Conservation (phyloP, 345 rosid genomes). For the Carallia brachiata region DNA sequence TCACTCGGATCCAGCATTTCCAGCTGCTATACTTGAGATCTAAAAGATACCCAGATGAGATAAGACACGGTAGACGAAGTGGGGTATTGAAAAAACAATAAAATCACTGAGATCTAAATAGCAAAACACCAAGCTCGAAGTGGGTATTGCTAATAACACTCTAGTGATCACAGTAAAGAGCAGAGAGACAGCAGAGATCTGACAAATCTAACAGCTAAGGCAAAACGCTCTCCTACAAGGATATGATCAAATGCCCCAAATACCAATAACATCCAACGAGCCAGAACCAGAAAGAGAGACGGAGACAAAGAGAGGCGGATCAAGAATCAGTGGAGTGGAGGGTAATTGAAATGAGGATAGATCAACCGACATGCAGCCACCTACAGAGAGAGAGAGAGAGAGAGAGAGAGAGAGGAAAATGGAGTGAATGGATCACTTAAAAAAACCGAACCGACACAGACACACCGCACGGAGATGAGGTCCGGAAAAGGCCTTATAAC, state of each 20-base stretch:
- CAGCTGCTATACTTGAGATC: conserved; percentile 15
- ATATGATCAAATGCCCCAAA: too few species aligned
- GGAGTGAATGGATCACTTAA: not conserved
- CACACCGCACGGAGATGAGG: conserved; percentile 3
- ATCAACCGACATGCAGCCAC: not conserved
- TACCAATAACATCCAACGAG: not conserved
- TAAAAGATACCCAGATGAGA: conserved; percentile 10
- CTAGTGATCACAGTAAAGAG: not conserved
- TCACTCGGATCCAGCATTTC: conserved; percentile 28
- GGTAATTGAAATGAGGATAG: not conserved
- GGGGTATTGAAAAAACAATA: not conserved
- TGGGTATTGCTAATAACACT: not conserved
- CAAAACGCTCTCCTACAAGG: too few species aligned
- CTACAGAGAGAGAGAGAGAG: not conserved
- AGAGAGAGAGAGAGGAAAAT: not conserved
- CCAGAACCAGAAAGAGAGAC: not conserved
- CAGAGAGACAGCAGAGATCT: not conserved
- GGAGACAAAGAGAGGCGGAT: not conserved
- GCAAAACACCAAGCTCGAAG: not conserved
- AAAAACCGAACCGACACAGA: conserved; percentile 14
- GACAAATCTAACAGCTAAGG: not conserved
- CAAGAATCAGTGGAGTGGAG: not conserved
- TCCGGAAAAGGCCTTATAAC: conserved; percentile 25
- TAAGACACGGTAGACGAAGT: not conserved
- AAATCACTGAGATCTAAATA: not conserved